Percentiles rank a stretch among this genome's conserved stretches.
These are phyloP conservation scores for Pichia nakasei DNA, from an alignment of 805 yeast genomes.

Conservation along the genomic window DNA sequence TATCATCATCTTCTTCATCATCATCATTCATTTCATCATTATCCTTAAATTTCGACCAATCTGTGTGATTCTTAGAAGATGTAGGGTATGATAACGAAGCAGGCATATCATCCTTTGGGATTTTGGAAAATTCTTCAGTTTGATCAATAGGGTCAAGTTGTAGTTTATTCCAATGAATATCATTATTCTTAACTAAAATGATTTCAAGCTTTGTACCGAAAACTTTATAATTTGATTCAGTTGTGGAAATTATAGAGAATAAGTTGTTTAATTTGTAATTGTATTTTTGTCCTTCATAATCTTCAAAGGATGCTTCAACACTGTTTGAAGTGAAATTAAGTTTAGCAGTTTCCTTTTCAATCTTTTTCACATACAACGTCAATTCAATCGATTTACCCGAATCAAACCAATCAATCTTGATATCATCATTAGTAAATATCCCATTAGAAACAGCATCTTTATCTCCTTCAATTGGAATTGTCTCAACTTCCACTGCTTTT, in stretches of 20 bases:
- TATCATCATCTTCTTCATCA: conserved; percentile 37
- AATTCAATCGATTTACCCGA: conserved; percentile 46
- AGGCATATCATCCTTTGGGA: not conserved
- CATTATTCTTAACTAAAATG: conserved; percentile 7
- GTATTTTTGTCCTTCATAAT: conserved; percentile 39
- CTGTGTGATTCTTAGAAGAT: conserved; percentile 50
- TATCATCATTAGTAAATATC: conserved; percentile 15
- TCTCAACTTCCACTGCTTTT: too few species aligned
- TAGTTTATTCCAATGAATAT: not conserved
- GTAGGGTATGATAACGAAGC: conserved; percentile 40
- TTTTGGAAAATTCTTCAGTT: not conserved
- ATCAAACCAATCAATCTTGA: conserved; percentile 71
- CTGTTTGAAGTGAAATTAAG: conserved; percentile 32
- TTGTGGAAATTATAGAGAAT: conserved; percentile 37
- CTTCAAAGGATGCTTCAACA: conserved; percentile 39
- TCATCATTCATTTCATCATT: conserved; percentile 25
- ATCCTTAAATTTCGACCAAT: conserved; percentile 59
- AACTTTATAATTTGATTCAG: conserved; percentile 38
- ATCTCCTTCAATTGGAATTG: too few species aligned
- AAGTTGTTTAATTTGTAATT: conserved; percentile 48
- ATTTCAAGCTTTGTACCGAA: conserved; percentile 67
- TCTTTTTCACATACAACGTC: conserved; percentile 61
- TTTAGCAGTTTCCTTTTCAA: conserved; percentile 40
- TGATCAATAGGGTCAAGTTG: not conserved
- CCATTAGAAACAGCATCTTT: too few species aligned